phyloP scores from a whole-genome alignment of 225 moss, liverwort and hornwort genomes.

The Physcomitrium patens region DNA sequence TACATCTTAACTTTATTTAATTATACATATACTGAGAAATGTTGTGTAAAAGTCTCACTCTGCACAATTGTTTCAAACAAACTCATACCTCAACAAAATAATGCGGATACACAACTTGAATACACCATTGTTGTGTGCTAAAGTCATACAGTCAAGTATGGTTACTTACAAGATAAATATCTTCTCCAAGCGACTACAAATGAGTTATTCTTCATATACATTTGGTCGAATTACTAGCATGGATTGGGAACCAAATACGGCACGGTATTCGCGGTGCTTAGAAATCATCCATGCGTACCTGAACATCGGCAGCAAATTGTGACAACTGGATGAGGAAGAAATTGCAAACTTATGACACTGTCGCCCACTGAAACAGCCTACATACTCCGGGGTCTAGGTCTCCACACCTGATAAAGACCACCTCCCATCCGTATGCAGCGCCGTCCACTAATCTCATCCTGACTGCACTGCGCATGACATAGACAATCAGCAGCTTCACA shows the following conservation, averaged over 20 bases:
- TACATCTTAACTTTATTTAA: too few relatives aligned
- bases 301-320: slow-evolving; percentile 75
- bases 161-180: slow-evolving; percentile 5
- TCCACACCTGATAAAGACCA: too few relatives aligned
- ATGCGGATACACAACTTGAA: neutral
- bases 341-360: too few relatives aligned
- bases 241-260: slow-evolving; percentile 33
- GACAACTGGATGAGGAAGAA: too few relatives aligned
- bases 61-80: slow-evolving; percentile 8
- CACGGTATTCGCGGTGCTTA: slow-evolving; percentile 30
- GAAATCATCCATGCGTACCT: slow-evolving; percentile 61
- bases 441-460: too few relatives aligned
- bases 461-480: too few relatives aligned
- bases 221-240: slow-evolving; percentile 31
- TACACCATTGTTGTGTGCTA: slow-evolving; percentile 15
- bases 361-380: too few relatives aligned
- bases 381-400: too few relatives aligned
- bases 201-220: slow-evolving; percentile 34
- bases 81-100: slow-evolving; percentile 5
- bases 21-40: too few relatives aligned
- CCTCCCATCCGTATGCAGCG: too few relatives aligned
- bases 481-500: too few relatives aligned
- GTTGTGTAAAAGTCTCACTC: neutral
- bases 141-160: slow-evolving; percentile 24
- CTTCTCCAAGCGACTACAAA: slow-evolving; percentile 17